Evolutionary conservation across 1,284 basidiomycete species (phyloP), one percentile per base, ranked within the genome.

Genomic region (Marasmius sp.): DNA sequence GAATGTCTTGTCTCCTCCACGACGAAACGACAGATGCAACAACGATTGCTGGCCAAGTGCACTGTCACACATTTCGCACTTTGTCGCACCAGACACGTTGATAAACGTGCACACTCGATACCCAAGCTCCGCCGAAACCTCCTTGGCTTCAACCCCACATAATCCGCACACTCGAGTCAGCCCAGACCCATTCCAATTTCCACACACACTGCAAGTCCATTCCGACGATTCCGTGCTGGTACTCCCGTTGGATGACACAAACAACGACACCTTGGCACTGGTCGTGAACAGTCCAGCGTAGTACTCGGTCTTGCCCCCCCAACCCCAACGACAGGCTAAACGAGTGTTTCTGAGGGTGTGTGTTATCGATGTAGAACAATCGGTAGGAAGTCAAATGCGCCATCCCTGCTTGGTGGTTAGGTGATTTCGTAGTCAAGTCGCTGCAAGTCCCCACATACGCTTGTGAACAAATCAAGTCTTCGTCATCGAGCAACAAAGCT

Each of bases 211-310:
- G 70, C 95, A 97, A 65, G 89, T 84, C 95, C 95, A 97, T 60
- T 79, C 70, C 70, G 8, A 71, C 72, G 57, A 58, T 8, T 36
- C 45, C n/a, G n/a, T n/a, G n/a, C n/a, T n/a, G n/a, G n/a, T n/a
- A n/a, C n/a, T n/a, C n/a, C n/a, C n/a, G n/a, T n/a, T n/a, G n/a
- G 66, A 55, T 64, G 76, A 69, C 36, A 96, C 80, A 65, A 89
- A 81, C 1, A 98, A 77, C 0, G 95, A 96, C 64, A 97, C 84
- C 77, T 99, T 99, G 4, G 97, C 72, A 0, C 91, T 94, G 22
- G 93, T 95, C 61, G 87, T 92, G 79, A 98, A 91, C 64, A 99
- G 89, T n/a, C n/a, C n/a, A n/a, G n/a, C n/a, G n/a, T n/a, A n/a
- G n/a, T n/a, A n/a, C n/a, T n/a, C n/a, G n/a, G n/a, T n/a, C n/a